Evolutionary conservation across 805 yeast genomes (phyloP), one percentile per base, ranked within the genome.

Genomic region (Tetrapisispora arboricola): DNA sequence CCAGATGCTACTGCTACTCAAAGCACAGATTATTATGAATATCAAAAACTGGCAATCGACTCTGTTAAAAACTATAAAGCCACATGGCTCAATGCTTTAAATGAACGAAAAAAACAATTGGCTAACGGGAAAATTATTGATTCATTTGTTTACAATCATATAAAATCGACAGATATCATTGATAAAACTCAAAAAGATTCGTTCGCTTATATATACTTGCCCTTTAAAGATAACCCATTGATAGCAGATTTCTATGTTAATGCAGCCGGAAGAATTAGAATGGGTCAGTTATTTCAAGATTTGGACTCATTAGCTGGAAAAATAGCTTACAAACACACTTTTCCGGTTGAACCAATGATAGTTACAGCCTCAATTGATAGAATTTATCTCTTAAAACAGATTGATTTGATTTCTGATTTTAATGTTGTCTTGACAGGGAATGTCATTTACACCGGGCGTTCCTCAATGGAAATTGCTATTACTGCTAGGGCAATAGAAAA

Each of bases 311-410:
- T 88, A 45, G 95, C 96, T 2, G 97, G 96, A 27, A 78, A 90
- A 56, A 87, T 88, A 53, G 95, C 95, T 18, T 84, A 87, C 60
- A 74, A 84, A 55, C 96, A 88, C 60, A 84, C 94, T 63, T 71
- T 82, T n/a, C 97, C 97, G 0, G 94, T 95, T 0, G 87, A 84
- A 57, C 96, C 97, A 10, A 86, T 87, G 61, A 83, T 88, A 58
- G 97, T 88, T 32, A 88, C 97, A 9, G 96, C 96, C 1, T 79
- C 92, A 21, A 96, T 88, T 21, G 96, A 90, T 64, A 69, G 96
- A 48, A 85, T 88, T 49, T 83, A 84, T 58, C 78, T 88, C 76
- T 76, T 86, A 44, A 83, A 82, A 61, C 79, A 86, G 50, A 75
- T 87, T 31, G 95, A 86, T 53, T 85, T 80, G 52, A 76, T 87